Percentiles rank a stretch among this genome's conserved stretches.
phyloP scores from a whole-genome alignment of 345 rosid species.

The Sisymbrium irio region DNA sequence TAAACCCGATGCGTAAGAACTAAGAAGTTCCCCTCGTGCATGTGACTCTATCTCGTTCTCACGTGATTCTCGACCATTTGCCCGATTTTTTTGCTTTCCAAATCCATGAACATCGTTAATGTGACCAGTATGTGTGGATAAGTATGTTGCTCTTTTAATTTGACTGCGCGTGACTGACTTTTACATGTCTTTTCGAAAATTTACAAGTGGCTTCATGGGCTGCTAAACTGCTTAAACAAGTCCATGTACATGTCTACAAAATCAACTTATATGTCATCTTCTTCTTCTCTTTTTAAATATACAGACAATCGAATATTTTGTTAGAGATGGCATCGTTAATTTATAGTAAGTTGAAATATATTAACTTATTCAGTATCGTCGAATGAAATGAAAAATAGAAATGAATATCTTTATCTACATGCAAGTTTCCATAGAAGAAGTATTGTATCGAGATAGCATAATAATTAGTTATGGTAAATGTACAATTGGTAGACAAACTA shows the following conservation, averaged over 20 bases:
- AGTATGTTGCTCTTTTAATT: slow-evolving; percentile 3
- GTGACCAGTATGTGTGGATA: background rate
- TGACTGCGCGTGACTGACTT: slow-evolving; percentile 24
- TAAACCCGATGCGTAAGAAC: background rate
- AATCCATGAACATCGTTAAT: slow-evolving; percentile 23
- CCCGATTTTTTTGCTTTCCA: background rate
- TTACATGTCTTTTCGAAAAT: background rate
- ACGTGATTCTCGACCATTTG: slow-evolving; percentile 18
- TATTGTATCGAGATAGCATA: background rate
- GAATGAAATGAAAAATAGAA: background rate
- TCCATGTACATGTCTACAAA: background rate
- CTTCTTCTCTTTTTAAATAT: too few species aligned
- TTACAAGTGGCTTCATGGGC: background rate
- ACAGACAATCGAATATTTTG: background rate
- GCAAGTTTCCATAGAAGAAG: slow-evolving; percentile 9
- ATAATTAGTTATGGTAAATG: background rate
- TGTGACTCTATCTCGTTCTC: slow-evolving; percentile 7
- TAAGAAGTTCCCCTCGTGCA: background rate
- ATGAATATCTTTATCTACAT: background rate
- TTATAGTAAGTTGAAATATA: background rate
- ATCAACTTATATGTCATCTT: too few species aligned
- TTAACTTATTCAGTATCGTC: background rate
- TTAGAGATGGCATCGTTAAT: background rate
- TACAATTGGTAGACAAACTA: background rate
- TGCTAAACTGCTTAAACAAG: background rate